Evolutionary conservation across 139 green algal genomes (phyloP).

Genomic region (Trebouxia sp.): DNA sequence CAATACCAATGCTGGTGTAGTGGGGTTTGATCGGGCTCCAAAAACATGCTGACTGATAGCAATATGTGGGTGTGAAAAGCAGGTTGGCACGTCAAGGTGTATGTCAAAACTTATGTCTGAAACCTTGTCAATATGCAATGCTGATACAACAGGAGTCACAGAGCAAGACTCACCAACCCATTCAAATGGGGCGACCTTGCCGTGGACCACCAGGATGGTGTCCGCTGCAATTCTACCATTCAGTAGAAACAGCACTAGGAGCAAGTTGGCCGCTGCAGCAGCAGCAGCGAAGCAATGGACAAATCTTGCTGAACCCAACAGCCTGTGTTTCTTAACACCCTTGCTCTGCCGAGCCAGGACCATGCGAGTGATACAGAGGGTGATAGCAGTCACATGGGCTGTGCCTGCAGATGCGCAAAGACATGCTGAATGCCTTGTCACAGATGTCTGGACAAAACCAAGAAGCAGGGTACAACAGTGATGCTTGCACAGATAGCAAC

Average conservation of each 20-base stretch:
- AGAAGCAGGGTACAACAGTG: neutral
- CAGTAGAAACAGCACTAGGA: conserved; percentile 37
- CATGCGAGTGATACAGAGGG: conserved; percentile 26
- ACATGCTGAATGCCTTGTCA: neutral
- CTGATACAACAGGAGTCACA: no score
- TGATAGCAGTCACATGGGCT: conserved; percentile 31
- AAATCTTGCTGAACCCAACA: conserved; percentile 5
- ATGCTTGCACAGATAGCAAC: neutral
- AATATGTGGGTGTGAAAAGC: no score
- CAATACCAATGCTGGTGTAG: no score
- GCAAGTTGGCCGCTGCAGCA: conserved; percentile 1
- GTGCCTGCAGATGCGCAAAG: conserved; percentile 26
- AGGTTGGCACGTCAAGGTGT: no score
- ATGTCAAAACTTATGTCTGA: no score
- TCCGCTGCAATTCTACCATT: conserved; percentile 36
- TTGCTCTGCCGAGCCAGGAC: neutral
- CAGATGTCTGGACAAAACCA: neutral
- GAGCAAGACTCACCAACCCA: conserved; percentile 26
- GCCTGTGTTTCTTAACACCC: neutral
- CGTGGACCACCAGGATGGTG: conserved; percentile 6
- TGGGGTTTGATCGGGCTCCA: no score
- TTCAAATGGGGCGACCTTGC: conserved; percentile 36
- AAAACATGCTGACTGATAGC: no score
- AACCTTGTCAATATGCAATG: no score
- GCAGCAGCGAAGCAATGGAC: neutral